Base-by-base conservation (phyloP, 2,329 filamentous ascomycete species). In the Colletotrichum euphorbiae region DNA sequence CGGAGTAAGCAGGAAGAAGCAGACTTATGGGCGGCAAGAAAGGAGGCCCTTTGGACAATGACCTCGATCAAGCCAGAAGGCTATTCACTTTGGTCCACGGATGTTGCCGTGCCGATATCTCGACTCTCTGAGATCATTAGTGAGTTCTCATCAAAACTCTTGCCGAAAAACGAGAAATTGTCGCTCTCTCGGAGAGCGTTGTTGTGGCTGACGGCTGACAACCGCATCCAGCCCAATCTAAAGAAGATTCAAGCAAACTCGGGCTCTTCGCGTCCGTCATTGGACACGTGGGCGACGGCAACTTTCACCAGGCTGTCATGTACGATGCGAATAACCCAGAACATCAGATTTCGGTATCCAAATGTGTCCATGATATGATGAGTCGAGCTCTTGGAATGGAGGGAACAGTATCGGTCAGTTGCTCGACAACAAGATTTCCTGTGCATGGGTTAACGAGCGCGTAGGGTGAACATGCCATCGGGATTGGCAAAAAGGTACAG, bases 71-170 rank as follows among this genome's bases (percentile, higher is more conserved):
- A 84, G 67, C 82, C 87, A 55, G 80, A 86, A 24, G 84, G 85
- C 0, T 83, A 84, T 2, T 86, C 91, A 72, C 87, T 93, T 28
- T 94, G 91, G 91, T 93, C 91, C 0, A 95, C 92, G 0, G 92
- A 95, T 75, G 92, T 94, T 19, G 92, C 92, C 0, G 92, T 94
- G 0, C 92, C 92, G 0, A 88, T 94, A 54, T 92, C 89, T 15
- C 83, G 84, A 43, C 80, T 95, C 69, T 88, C 91, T 1, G 88
- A 91, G 71, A 90, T 94, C 61, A 92, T 94, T 55, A 79, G 77
- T 74, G 61, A 67, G 73, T 68, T 68, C 28, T 28, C 6, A 4
- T 8, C 7, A 2, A 7, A 2, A 28, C 2, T 8, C 1, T 28
- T 28, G 24, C 2, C 28, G 28, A 28, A 8, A 7, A 28, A 8